Conservation (phyloP, 306 rosid genomes). For the Lathyrus tuberosus region DNA sequence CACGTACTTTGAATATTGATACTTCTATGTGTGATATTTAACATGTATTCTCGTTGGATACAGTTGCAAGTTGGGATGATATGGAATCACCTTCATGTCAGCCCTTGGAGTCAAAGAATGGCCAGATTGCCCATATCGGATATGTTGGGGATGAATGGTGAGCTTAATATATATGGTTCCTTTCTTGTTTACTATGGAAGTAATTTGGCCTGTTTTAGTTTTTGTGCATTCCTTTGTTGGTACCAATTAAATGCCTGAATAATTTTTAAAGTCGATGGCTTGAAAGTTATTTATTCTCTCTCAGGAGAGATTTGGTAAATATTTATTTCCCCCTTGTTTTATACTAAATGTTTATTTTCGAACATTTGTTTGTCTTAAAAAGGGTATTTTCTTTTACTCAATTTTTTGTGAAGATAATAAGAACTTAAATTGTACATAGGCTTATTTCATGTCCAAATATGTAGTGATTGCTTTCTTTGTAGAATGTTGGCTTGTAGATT, state of each 20-base stretch:
- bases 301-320: background rate
- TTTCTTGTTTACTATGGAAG: slow-evolving; percentile 4
- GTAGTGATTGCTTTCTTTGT: too few relatives aligned
- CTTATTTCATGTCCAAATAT: background rate
- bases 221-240: background rate
- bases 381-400: too few relatives aligned
- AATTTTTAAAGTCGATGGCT: background rate
- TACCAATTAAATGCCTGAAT: background rate
- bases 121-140: slow-evolving; percentile 55
- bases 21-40: background rate
- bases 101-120: slow-evolving; percentile 43
- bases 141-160: slow-evolving; percentile 87
- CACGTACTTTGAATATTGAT: too few relatives aligned
- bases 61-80: slow-evolving; percentile 91
- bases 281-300: background rate
- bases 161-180: slow-evolving; percentile 34
- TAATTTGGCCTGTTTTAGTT: slow-evolving; percentile 6
- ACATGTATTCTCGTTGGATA: slow-evolving; percentile 29
- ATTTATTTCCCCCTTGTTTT: too few relatives aligned
- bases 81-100: slow-evolving; percentile 52
- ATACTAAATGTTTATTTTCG: background rate
- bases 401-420: too few relatives aligned
- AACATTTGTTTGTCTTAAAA: too few relatives aligned
- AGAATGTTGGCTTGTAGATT: too few relatives aligned
- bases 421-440: background rate